Evolutionary conservation across 148 eudicot species (phyloP), one percentile per base, ranked within the genome.

Genomic region (Persicaria maculosa): DNA sequence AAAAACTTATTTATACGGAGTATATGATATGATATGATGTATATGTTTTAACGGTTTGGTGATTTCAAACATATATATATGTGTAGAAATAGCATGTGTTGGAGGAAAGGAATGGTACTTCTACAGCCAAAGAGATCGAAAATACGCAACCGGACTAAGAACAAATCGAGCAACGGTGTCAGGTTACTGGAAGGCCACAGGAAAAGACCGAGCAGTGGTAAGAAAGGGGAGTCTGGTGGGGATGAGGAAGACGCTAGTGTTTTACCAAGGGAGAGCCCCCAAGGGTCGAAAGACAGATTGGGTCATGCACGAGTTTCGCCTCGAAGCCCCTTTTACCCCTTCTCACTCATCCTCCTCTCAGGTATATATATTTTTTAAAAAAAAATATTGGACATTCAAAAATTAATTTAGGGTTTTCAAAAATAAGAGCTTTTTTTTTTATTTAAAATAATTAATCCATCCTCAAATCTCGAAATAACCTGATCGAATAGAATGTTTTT

Each of bases 131-230:
- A 77, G 96, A 4, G 99, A 90, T 74, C 68, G 88, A 55, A 95
- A 95, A 79, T 95, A 95, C 31, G 94, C 97, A 9, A 95, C 97
- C 0, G 99, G 99, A 7, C 73, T 86, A 8, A 50, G 99, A 79
- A 92, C 97, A 22, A 95, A 95, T 47, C 81, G 99, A 71, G 99
- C 99, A 7, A 95, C 99, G 0, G 57, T 80, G 0, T 86, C 97
- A 0, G 99, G 99, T 1, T 95, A 92, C 48, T 95, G 99, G 99
- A 95, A 95, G 74, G 99, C 99, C 46, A 95, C 99, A 0, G 99
- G 99, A 50, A 95, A 92, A 74, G 99, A 95, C 74, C 76, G 92
- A 44, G 82, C 92, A 9, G 55, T 91, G 4, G 11, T 68, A 0
- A 75, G 81, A 7, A 80, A 78, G 40, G 89, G 89, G 0, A 78